Evolutionary conservation across 345 rosid species (phyloP).

Genomic region (Arabis alpina): DNA sequence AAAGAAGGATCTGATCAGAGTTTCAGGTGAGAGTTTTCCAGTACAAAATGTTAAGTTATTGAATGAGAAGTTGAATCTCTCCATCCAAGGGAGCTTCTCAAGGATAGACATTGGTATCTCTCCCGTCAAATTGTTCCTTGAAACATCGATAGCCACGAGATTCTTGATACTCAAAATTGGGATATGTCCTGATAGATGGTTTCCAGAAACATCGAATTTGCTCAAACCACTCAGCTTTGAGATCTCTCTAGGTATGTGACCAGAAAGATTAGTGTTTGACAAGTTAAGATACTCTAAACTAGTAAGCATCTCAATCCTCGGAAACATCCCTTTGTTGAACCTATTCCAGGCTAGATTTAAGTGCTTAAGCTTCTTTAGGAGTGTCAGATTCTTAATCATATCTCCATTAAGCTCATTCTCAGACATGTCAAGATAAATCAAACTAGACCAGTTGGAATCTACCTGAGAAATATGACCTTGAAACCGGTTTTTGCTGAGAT

Average conservation of each 20-base stretch:
- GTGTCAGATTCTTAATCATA: slow-evolving; percentile 53
- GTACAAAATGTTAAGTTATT: slow-evolving; percentile 85
- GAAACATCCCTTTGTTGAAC: slow-evolving; percentile 64
- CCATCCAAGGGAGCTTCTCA: slow-evolving; percentile 62
- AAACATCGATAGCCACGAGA: slow-evolving; percentile 72
- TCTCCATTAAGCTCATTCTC: slow-evolving; percentile 85
- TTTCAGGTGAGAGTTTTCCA: slow-evolving; percentile 50
- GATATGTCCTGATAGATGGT: slow-evolving; percentile 68
- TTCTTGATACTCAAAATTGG: slow-evolving; percentile 51
- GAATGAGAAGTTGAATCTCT: slow-evolving; percentile 83
- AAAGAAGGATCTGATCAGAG: slow-evolving; percentile 55
- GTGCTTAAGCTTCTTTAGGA: slow-evolving; percentile 62
- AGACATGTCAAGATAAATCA: slow-evolving; percentile 82
- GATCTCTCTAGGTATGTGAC: slow-evolving; percentile 66
- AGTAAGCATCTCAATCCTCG: slow-evolving; percentile 49
- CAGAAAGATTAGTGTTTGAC: slow-evolving; percentile 67
- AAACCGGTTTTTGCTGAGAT: slow-evolving; percentile 80
- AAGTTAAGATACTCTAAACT: slow-evolving; percentile 76
- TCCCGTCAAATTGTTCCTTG: slow-evolving; percentile 80
- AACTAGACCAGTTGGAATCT: slow-evolving; percentile 65
- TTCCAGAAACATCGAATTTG: slow-evolving; percentile 75
- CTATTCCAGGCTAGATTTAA: slow-evolving; percentile 84
- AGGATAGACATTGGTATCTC: slow-evolving; percentile 65
- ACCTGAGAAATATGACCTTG: slow-evolving; percentile 86
- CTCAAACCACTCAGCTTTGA: slow-evolving; percentile 54